Conservation (phyloP, 805 yeast species). For the Jamesozyma gamospora region DNA sequence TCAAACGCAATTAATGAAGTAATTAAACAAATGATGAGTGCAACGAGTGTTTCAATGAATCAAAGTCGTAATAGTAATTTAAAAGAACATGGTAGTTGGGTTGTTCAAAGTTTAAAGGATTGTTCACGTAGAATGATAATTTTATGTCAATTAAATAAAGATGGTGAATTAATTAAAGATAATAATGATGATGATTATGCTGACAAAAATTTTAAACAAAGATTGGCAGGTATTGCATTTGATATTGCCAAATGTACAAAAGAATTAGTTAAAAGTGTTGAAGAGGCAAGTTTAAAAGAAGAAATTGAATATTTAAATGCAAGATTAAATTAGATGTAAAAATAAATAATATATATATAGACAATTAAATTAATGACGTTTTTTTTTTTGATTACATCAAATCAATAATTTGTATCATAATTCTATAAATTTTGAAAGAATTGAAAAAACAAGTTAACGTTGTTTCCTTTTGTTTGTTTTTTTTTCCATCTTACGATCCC, state of each 20-base stretch:
- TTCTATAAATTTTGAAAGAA: too few relatives aligned
- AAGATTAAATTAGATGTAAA: conserved; percentile 28
- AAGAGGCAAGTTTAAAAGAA: conserved; percentile 81
- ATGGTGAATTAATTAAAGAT: conserved; percentile 26
- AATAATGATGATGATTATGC: conserved; percentile 55
- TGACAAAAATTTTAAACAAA: conserved; percentile 80
- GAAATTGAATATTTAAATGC: conserved; percentile 78
- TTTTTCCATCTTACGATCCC: too few relatives aligned
- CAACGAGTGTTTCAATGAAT: conserved; percentile 78
- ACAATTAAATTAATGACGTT: too few relatives aligned
- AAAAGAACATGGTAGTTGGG: conserved; percentile 87
- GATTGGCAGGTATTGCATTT: conserved; percentile 91
- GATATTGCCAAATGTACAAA: conserved; percentile 95
- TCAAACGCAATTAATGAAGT: conserved; percentile 70
- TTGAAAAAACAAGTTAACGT: too few relatives aligned
- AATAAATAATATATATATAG: not conserved
- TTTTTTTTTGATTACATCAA: too few relatives aligned
- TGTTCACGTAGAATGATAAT: conserved; percentile 75
- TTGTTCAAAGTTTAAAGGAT: conserved; percentile 75
- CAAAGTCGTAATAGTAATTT: conserved; percentile 78
- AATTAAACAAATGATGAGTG: conserved; percentile 79
- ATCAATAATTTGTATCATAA: too few relatives aligned
- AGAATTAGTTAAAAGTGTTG: conserved; percentile 91
- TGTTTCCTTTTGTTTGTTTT: too few relatives aligned
- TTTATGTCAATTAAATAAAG: conserved; percentile 40